Evolutionary conservation across 352 stramenopile genomes (phyloP), one percentile per base, ranked within the genome.

Genomic region (Globisporangium nagaii): DNA sequence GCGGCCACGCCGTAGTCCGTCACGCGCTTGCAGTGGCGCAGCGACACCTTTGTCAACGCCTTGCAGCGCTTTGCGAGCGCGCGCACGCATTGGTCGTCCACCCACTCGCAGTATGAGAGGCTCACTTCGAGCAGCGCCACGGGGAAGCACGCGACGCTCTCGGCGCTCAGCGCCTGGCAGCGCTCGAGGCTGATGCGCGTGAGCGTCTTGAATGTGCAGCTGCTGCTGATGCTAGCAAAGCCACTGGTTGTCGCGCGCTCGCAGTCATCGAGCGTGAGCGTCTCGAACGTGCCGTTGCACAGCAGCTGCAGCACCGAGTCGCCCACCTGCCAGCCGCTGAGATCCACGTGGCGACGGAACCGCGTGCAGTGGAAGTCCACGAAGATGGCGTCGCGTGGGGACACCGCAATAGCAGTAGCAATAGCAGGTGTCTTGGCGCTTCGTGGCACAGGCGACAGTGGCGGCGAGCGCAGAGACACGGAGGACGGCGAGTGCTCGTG

Each of bases 1-100:
- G 72, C 69, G 31, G 63, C 71, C 36, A 90, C 56, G 12, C 79
- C 83, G 37, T 86, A 89, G 67, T 90, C 83, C 5, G 78, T 88
- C 20, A 93, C 47, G 20, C 64, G 61, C 30, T 68, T 67, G 41
- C 83, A 93, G 53, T 71, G 72, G 13, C 60, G 30, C 5, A 93
- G 37, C 19, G 62, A 65, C 9, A 87, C 32, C 1, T 56, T 58
- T 9, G 54, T 51, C 32, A 90, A 59, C 15, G 28, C 34, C 2
- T 53, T 57, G 48, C 79, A 90, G 9, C 65, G 61, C 3, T 61
- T 58, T 24, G 57, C 65, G 8, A 90, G 56, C 5, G 55, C 34
- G n/a, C 75, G 75, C 31, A 81, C 46, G 34, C 68, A 71, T 4
- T 59, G 44, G 54, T 90, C 79, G 41, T 85, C 75, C 9, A 86